Percentiles rank a stretch among this genome's conserved stretches.
phyloP scores from a whole-genome alignment of 129 eudicot species.

The Pulicaria dysenterica region DNA sequence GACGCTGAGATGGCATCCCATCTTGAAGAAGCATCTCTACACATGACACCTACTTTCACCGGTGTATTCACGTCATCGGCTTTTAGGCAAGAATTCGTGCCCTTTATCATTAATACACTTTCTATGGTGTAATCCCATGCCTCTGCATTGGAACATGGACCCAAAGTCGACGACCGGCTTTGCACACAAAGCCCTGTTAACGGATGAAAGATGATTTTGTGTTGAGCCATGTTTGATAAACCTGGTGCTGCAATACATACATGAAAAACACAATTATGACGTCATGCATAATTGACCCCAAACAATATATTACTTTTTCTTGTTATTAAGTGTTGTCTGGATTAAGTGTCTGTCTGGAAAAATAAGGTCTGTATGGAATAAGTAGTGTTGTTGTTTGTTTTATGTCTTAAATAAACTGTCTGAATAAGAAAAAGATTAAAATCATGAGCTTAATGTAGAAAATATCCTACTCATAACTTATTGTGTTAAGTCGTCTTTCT shows the following conservation, averaged over 20 bases:
- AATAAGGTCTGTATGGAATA: too few relatives aligned
- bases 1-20: slow-evolving; percentile 79
- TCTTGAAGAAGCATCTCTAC: slow-evolving; percentile 32
- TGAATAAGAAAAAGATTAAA: too few relatives aligned
- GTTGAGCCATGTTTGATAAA: slow-evolving; percentile 24
- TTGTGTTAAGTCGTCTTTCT: too few relatives aligned
- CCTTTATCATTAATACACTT: slow-evolving; percentile 46
- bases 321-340: too few relatives aligned
- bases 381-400: too few relatives aligned
- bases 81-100: slow-evolving; percentile 57
- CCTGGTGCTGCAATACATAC: slow-evolving; percentile 56
- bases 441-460: too few relatives aligned
- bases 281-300: too few relatives aligned
- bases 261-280: neutral
- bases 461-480: too few relatives aligned
- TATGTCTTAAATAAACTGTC: too few relatives aligned
- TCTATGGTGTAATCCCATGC: slow-evolving; percentile 58
- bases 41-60: slow-evolving; percentile 38
- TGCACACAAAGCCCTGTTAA: slow-evolving; percentile 62
- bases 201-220: slow-evolving; percentile 70
- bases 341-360: too few relatives aligned
- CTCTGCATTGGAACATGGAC: slow-evolving; percentile 59
- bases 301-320: too few relatives aligned
- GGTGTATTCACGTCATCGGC: slow-evolving; percentile 42
- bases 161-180: slow-evolving; percentile 49